Evolutionary conservation across 2,329 filamentous ascomycete species (phyloP), one percentile per base, ranked within the genome.

Genomic region (Fusarium mundagurra): DNA sequence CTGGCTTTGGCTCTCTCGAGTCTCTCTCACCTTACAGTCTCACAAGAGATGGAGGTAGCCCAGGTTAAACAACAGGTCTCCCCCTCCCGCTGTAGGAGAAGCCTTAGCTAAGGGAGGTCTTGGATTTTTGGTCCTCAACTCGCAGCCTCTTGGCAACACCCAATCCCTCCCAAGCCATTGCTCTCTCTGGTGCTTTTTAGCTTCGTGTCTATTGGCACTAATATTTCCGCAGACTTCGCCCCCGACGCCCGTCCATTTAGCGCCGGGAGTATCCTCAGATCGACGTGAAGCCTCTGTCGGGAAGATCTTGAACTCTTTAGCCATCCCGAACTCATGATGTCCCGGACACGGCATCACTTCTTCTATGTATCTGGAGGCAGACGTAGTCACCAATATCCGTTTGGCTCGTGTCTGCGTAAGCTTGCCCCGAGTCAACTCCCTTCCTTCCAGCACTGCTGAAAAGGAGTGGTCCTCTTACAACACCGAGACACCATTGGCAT

Each of bases 191-290:
- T 44, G 43, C 29, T 44, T 62, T n/a, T n/a, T 58, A 54, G 54
- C 47, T 27, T 24, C 45, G 47, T 58, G 34, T 59, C 57, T 55
- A 43, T 53, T 63, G 45, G 57, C 59, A 38, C 41, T 38, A 66
- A 51, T 48, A 50, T 62, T 61, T 64, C 74, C 69, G 38, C 53
- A 59, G 66, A 50, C 50, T 59, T 58, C 55, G 45, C 55, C 64
- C 64, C 53, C 29, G 57, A 67, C 55, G n/a, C 70, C 51, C 53
- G 48, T 41, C 29, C 45, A 71, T 68, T 70, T 76, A 76, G 75
- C 67, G 66, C 71, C 72, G 72, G 72, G 72, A 74, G 71, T 74
- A 72, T 71, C 72, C 72, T 65, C 72, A 62, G 64, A 54, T 74
- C 62, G 63, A 72, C 47, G 54, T 50, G 57, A 55, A 74, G 58